Evolutionary conservation across 2,329 filamentous ascomycete species (phyloP).

Genomic region (Teratosphaeria epicoccoides): DNA sequence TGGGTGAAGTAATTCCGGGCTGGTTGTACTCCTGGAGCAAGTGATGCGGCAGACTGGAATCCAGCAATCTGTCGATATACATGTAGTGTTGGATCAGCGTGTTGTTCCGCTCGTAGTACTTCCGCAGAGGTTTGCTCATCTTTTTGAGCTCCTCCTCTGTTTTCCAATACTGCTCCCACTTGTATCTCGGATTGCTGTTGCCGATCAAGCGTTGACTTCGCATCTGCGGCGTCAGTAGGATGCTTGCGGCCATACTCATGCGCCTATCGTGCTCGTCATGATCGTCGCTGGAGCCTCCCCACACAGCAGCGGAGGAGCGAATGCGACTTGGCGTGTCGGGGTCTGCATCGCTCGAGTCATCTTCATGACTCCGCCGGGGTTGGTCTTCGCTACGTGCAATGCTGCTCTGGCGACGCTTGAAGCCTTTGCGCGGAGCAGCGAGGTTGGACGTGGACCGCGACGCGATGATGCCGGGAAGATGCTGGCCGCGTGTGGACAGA

Average conservation of each 20-base stretch:
- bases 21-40: slow-evolving; percentile 81
- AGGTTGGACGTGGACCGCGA: slow-evolving; percentile 15
- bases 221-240: slow-evolving; percentile 53
- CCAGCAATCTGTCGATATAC: slow-evolving; percentile 82
- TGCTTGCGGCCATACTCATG: slow-evolving; percentile 32
- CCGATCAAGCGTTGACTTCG: slow-evolving; percentile 80
- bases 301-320: slow-evolving; percentile 8
- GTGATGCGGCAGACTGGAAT: slow-evolving; percentile 85
- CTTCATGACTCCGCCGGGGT: slow-evolving; percentile 7
- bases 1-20: slow-evolving; percentile 31
- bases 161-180: slow-evolving; percentile 80
- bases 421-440: slow-evolving; percentile 5
- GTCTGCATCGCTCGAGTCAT: slow-evolving; percentile 10
- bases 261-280: slow-evolving; percentile 28
- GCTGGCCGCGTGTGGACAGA: slow-evolving; percentile 35
- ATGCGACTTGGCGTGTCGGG: slow-evolving; percentile 7
- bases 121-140: slow-evolving; percentile 63
- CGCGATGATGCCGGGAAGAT: slow-evolving; percentile 28
- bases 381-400: slow-evolving; percentile 13
- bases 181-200: slow-evolving; percentile 73
- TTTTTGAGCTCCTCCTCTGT: slow-evolving; percentile 59
- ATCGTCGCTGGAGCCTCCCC: slow-evolving; percentile 10
- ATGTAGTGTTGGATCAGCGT: slow-evolving; percentile 81
- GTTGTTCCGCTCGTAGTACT: slow-evolving; percentile 86
- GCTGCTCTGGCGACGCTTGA: slow-evolving; percentile 10